Percentiles rank a stretch among this genome's conserved stretches.
Evolutionary conservation across 108 stramenopile genomes (phyloP).

Genomic region (Parmales sp.): DNA sequence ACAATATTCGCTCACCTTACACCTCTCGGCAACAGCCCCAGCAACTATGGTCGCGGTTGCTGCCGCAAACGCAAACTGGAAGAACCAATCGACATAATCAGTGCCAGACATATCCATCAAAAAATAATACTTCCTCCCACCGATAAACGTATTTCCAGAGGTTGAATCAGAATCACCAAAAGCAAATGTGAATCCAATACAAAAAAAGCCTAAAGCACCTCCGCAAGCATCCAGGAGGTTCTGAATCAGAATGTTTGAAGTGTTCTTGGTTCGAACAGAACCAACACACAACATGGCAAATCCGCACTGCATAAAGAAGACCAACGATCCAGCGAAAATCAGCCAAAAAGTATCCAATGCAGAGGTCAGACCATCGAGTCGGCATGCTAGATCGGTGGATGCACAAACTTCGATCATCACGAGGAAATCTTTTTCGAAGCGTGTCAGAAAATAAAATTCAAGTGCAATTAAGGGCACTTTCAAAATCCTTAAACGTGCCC

Average conservation of each 20-base stretch:
- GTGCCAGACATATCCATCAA: slow-evolving; percentile 46
- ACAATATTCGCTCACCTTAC: slow-evolving; percentile 29
- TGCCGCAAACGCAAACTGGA: slow-evolving; percentile 74
- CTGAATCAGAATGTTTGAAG: slow-evolving; percentile 76
- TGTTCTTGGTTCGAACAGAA: slow-evolving; percentile 62
- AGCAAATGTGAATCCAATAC: slow-evolving; percentile 64
- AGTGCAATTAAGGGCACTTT: no score
- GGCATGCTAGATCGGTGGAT: slow-evolving; percentile 10
- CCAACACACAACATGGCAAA: slow-evolving; percentile 74
- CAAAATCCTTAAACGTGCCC: no score
- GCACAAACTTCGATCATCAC: neutral
- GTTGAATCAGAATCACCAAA: slow-evolving; percentile 42
- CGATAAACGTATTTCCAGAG: slow-evolving; percentile 33
- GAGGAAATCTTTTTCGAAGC: no score
- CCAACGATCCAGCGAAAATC: slow-evolving; percentile 24
- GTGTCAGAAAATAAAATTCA: no score
- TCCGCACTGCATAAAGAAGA: slow-evolving; percentile 31
- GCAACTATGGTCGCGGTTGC: slow-evolving; percentile 81
- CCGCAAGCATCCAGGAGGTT: slow-evolving; percentile 75
- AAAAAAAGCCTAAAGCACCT: slow-evolving; percentile 58
- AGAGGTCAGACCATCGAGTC: neutral
- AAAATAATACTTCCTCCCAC: slow-evolving; percentile 45
- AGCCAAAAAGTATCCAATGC: slow-evolving; percentile 15
- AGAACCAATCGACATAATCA: slow-evolving; percentile 35
- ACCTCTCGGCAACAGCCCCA: slow-evolving; percentile 89